Base-by-base conservation (phyloP, 306 rosid species). In the Dryas drummondii region DNA sequence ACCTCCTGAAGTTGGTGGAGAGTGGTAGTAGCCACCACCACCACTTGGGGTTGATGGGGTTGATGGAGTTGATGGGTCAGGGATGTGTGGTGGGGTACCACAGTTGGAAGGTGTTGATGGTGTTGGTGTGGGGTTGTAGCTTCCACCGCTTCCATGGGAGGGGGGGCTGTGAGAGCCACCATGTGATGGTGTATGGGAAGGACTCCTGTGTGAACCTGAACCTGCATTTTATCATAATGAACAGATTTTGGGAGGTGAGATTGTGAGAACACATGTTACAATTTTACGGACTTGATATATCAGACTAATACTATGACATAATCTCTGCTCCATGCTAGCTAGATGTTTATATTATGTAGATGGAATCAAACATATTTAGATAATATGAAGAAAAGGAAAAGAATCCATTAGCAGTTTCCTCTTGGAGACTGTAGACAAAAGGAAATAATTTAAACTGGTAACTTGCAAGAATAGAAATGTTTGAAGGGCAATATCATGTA, bases 61-160 rank as follows among this genome's bases (percentile, higher is more conserved):
- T 79, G 89, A 82, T 50, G 90, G 86, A 3, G 82, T 53, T 66
- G 79, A 52, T 53, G 91, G 82, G 4, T 70, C 22, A 27, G 85
- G 83, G 75, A 40, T 16, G 40, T 10, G 80, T 56, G 93, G 88
- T 7, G 93, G 88, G 46, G 88, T 68, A 51, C 82, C 85, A 61
- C 87, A 88, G 80, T 76, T 77, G 56, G 88, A 17, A 9, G 96
- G 92, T 49, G 93, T 73, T 78, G 96, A 79, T 63, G 92, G 92
- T n/a, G 86, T 64, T 63, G 92, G 92, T n/a, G 86, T 64, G 50
- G 90, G 91, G 41, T 58, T 66, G 56, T 82, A 42, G 79, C 82
- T 17, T 74, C 96, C 90, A 26, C 78, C 80, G 42, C 79, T 50
- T 52, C 81, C 84, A 61, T 84, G 91, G 54, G 90, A 82, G 41